Conservation (phyloP, 2,329 filamentous ascomycete genomes). For the Fusarium siculi region DNA sequence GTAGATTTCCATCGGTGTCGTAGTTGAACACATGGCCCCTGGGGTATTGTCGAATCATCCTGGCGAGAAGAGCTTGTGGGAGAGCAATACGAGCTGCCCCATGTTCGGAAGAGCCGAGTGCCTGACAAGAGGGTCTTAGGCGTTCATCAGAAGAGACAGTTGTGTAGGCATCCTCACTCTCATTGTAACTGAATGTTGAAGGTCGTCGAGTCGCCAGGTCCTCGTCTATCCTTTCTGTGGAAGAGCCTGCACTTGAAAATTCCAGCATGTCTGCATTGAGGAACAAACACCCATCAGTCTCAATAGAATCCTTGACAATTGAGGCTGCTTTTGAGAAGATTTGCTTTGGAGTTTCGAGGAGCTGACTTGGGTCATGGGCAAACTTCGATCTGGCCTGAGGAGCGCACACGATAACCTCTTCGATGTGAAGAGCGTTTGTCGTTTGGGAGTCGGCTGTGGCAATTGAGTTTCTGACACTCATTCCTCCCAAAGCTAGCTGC, state of each 20-base stretch:
- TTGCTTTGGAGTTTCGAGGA: slow-evolving; percentile 1
- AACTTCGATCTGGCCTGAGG: not conserved
- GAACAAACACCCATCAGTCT: slow-evolving; percentile 52
- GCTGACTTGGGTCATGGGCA: not conserved
- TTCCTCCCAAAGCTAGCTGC: not conserved
- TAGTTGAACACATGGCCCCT: slow-evolving; percentile 59
- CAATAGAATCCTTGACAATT: slow-evolving; percentile 55
- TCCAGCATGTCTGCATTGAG: slow-evolving; percentile 49
- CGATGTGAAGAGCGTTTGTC: not conserved
- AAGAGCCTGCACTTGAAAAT: slow-evolving; percentile 14
- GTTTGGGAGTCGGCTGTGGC: not conserved
- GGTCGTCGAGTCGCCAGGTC: slow-evolving; percentile 12
- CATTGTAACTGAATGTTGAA: slow-evolving; percentile 13
- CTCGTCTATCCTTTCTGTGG: slow-evolving; percentile 17
- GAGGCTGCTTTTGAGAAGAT: slow-evolving; percentile 58
- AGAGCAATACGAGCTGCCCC: slow-evolving; percentile 38
- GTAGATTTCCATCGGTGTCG: slow-evolving; percentile 51
- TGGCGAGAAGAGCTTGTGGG: slow-evolving; percentile 53
- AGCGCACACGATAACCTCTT: not conserved
- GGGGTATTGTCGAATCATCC: slow-evolving; percentile 57
- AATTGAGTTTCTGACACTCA: not conserved
- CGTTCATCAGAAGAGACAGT: slow-evolving; percentile 23
- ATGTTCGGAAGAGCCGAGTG: slow-evolving; percentile 23
- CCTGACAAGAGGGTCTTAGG: slow-evolving; percentile 8
- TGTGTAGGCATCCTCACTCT: slow-evolving; percentile 19